Conservation (phyloP, 495 filamentous ascomycete species). For the Penicillium cinerascens region DNA sequence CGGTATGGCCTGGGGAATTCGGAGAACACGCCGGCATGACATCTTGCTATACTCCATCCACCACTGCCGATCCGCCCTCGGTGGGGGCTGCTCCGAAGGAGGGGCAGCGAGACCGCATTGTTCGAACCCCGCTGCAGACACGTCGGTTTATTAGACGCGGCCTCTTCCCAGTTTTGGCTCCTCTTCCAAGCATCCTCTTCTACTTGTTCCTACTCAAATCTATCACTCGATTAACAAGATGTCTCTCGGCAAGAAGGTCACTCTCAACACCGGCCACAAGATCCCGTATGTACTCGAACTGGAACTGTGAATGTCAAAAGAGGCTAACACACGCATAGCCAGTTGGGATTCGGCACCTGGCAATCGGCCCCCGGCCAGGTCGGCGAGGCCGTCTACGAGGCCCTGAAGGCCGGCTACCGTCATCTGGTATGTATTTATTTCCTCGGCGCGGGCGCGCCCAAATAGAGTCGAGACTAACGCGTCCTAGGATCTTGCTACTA, state of each 20-base stretch:
- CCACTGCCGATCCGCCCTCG: constrained; percentile 7
- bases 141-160: constrained; percentile 1
- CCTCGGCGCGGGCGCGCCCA: neutral
- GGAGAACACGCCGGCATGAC: no score
- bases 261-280: constrained; percentile 40
- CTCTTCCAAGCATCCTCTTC: neutral
- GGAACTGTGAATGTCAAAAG: neutral
- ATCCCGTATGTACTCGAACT: constrained; percentile 37
- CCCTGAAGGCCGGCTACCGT: constrained; percentile 53
- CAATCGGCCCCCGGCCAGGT: constrained; percentile 52
- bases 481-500: constrained; percentile 41
- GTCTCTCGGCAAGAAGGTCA: constrained; percentile 48
- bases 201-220: neutral
- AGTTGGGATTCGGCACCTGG: constrained; percentile 56
- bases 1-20: no score
- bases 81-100: constrained; percentile 24
- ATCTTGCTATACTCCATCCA: no score
- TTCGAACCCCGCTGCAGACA: constrained; percentile 10
- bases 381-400: constrained; percentile 50
- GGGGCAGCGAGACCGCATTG: constrained; percentile 4
- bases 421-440: constrained; percentile 39
- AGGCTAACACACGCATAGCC: constrained; percentile 20
- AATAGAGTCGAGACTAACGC: constrained; percentile 13
- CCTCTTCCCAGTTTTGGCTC: constrained; percentile 1
- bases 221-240: constrained; percentile 23